Percentiles rank a stretch among this genome's conserved stretches.
Evolutionary conservation across 495 filamentous ascomycete genomes (phyloP).

Genomic region (Lophiotrema nucula): DNA sequence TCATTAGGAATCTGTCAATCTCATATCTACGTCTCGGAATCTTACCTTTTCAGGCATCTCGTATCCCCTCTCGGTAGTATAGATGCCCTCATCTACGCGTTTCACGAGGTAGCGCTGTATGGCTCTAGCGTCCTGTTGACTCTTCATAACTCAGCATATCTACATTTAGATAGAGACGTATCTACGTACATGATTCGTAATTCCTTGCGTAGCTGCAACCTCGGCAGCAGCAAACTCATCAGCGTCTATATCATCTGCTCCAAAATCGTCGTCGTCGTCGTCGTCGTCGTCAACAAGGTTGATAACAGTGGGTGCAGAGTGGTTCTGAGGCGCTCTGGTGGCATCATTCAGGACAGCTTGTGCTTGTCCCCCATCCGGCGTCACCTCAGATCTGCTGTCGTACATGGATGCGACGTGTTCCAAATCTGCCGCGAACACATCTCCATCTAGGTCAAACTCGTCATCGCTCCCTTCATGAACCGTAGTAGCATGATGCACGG

Average conservation of each 20-base stretch:
- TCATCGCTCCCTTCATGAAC: conserved; percentile 52
- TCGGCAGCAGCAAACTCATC: conserved; percentile 53
- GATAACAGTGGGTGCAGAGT: conserved; percentile 7
- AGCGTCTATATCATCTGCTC: conserved; percentile 65
- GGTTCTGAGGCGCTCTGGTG: not conserved
- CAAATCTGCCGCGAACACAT: conserved; percentile 52
- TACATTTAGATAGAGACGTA: conserved; percentile 3
- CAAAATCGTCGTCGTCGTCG: conserved; percentile 44
- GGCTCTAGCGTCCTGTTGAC: conserved; percentile 54
- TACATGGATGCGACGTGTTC: conserved; percentile 57
- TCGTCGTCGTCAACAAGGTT: conserved; percentile 27
- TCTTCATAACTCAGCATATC: conserved; percentile 38
- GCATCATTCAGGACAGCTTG: not conserved
- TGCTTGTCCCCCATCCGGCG: not conserved
- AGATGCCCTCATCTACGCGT: conserved; percentile 64
- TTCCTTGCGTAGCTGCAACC: conserved; percentile 53
- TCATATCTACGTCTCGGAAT: too few relatives aligned
- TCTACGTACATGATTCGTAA: conserved; percentile 38
- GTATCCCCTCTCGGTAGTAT: conserved; percentile 60
- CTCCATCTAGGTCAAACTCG: conserved; percentile 33
- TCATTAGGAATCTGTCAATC: conserved; percentile 1
- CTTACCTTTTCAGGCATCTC: conserved; percentile 69
- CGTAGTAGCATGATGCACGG: not conserved
- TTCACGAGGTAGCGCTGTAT: conserved; percentile 83
- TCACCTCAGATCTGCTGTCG: conserved; percentile 43